A percentile compares a stretch with the other conserved stretches of the same genome.
Evolutionary conservation across 257 asterid genomes (phyloP).

Genomic region (Eucommia ulmoides): DNA sequence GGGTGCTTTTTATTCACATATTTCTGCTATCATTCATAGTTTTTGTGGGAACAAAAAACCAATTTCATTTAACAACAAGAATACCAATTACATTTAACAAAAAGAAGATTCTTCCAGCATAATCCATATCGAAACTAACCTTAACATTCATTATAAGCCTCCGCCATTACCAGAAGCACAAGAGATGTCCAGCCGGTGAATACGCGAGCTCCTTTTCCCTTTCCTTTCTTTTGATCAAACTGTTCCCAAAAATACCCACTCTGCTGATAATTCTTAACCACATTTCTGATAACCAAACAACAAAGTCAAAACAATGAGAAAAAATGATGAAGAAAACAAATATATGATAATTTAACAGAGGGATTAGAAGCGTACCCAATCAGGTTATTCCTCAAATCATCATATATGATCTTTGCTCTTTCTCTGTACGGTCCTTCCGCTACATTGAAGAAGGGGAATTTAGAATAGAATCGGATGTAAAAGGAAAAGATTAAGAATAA

Average conservation of each 20-base stretch:
- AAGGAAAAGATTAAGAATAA: neutral
- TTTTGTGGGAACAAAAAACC: too few species aligned
- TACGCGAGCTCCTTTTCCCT: constrained; percentile 81
- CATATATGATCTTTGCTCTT: constrained; percentile 51
- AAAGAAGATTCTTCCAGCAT: too few species aligned
- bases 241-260: constrained; percentile 94
- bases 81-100: too few species aligned
- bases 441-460: constrained; percentile 14
- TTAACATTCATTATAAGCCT: constrained; percentile 52
- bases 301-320: too few species aligned
- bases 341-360: neutral
- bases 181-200: constrained; percentile 95
- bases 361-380: constrained; percentile 71
- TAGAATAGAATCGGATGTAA: constrained; percentile 1
- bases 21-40: too few species aligned
- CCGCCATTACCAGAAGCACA: constrained; percentile 77
- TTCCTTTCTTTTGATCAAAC: constrained; percentile 81
- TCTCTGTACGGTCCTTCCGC: constrained; percentile 83
- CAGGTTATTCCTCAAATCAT: constrained; percentile 74
- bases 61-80: too few species aligned
- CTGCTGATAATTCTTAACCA: constrained; percentile 51
- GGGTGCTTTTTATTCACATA: too few species aligned
- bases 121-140: neutral
- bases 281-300: too few species aligned
- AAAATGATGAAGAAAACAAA: too few species aligned